These are phyloP conservation scores for Erigeron canadensis DNA, from an alignment of 129 eudicot genomes.

Conservation along the genomic window DNA sequence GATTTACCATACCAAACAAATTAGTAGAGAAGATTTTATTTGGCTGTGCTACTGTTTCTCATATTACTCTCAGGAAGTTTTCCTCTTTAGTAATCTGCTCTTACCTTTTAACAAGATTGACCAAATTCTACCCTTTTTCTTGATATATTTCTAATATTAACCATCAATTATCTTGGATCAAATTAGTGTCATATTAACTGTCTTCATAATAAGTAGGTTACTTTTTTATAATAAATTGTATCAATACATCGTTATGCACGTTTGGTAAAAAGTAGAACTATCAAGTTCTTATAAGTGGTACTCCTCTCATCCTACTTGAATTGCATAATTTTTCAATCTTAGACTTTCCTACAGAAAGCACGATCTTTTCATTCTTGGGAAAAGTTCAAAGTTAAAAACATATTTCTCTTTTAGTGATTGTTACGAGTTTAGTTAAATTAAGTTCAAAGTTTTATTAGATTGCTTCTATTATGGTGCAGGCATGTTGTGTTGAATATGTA, in stretches of 20 bases:
- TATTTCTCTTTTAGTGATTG: not conserved
- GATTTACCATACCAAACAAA: not conserved
- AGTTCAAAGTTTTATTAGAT: no score
- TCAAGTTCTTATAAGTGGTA: not conserved
- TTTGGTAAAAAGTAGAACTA: not conserved
- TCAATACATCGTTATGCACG: not conserved
- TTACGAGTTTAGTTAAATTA: not conserved
- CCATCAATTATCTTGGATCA: not conserved
- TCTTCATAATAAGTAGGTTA: not conserved
- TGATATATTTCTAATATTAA: not conserved
- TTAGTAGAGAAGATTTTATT: not conserved
- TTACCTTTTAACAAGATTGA: not conserved
- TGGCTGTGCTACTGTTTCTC: not conserved
- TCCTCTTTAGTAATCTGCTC: not conserved
- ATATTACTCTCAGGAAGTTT: not conserved
- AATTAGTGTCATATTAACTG: not conserved
- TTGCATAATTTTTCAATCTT: not conserved
- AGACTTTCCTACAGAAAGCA: not conserved
- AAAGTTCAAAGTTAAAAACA: no score
- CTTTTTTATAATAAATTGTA: not conserved
- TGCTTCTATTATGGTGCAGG: constrained; percentile 40
- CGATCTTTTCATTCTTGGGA: no score
- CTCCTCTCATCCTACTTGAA: not conserved
- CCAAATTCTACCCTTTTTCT: not conserved
- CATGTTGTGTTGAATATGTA: constrained; percentile 84